Base-by-base conservation (phyloP, 2,329 filamentous ascomycete species). In the Neocatenulostroma microsporum region DNA sequence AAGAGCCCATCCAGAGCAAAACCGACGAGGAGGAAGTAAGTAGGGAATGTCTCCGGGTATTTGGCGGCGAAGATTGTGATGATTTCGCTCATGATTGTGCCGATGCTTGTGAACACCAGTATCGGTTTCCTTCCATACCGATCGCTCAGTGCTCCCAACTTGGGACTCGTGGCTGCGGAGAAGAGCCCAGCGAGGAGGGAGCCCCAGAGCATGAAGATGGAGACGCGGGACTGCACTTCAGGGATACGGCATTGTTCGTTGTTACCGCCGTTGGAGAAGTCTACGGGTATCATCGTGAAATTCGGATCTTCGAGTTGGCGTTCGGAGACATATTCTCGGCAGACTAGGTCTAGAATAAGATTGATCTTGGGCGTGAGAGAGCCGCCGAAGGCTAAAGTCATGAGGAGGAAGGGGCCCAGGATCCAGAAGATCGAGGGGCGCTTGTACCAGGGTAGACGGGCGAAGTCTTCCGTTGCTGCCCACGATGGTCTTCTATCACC, bases 301-400 rank as follows among this genome's bases (percentile, higher is more conserved):
- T 62, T 65, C 0, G 81, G 79, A 44, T 84, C 70, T 7, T 62
- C 48, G 3, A 70, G 56, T 6, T 74, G 68, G 57, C 74, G 66
- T 50, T 93, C 82, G 17, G 79, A 72, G 47, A 91, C 82, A 61
- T 94, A 93, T 42, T 83, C 73, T 44, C 78, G 76, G 61, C 91
- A 98, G 35, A 96, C 76, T 19, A 98, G 70, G 40, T 80, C 74
- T 43, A 94, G 71, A 44, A 94, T 85, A 62, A 95, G 65, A 54
- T 94, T 94, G 44, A 94, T 70, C 58, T 83, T 91, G 8, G 89
- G 88, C 7, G 95, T 84, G 6, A 91, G 69, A 5, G 84, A 75
- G 39, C 85, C 86, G 21, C 89, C 91, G 60, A 91, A 89, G 0
- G 88, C 87, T 36, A 93, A 67, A 0, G 86, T 85, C 56, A 86